Evolutionary conservation across 106 monocot species (phyloP).

Genomic region (Apostasia shenzhenica): DNA sequence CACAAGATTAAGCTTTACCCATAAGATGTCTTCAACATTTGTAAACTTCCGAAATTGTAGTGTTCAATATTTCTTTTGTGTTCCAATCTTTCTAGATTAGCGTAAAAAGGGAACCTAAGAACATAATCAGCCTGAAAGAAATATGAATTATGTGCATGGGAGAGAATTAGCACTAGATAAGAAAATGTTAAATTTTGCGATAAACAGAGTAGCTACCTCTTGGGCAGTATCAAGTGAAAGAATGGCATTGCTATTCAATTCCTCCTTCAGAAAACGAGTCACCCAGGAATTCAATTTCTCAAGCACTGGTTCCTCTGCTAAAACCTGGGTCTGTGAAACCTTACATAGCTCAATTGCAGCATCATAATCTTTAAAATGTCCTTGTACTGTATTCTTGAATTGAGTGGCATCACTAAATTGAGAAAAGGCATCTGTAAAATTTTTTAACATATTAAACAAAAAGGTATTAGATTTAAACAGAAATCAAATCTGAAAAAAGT

Average conservation of each 20-base stretch:
- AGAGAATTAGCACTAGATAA: not conserved
- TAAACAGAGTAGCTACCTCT: constrained; percentile 17
- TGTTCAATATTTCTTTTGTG: constrained; percentile 79
- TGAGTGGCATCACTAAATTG: constrained; percentile 27
- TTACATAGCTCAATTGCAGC: constrained; percentile 63
- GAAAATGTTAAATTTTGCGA: too few relatives aligned
- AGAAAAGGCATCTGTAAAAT: constrained; percentile 39
- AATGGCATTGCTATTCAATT: constrained; percentile 10
- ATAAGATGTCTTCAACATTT: constrained; percentile 33
- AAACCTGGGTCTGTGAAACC: constrained; percentile 68
- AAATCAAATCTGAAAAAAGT: not conserved
- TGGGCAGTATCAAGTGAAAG: constrained; percentile 1
- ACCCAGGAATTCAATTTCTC: constrained; percentile 55
- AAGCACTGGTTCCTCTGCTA: constrained; percentile 35
- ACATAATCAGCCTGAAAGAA: constrained; percentile 57
- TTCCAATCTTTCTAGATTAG: constrained; percentile 63
- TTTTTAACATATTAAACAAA: not conserved
- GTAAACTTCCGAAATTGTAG: constrained; percentile 17
- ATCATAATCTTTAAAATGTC: constrained; percentile 33
- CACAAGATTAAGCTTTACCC: constrained; percentile 28
- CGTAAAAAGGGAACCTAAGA: constrained; percentile 56
- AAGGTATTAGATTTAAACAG: not conserved
- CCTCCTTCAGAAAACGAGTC: constrained; percentile 35
- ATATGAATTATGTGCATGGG: not conserved
- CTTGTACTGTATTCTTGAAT: constrained; percentile 29